These are phyloP conservation scores for Metschnikowia koreensis DNA, from an alignment of 805 yeast genomes.

Conservation along the genomic window DNA sequence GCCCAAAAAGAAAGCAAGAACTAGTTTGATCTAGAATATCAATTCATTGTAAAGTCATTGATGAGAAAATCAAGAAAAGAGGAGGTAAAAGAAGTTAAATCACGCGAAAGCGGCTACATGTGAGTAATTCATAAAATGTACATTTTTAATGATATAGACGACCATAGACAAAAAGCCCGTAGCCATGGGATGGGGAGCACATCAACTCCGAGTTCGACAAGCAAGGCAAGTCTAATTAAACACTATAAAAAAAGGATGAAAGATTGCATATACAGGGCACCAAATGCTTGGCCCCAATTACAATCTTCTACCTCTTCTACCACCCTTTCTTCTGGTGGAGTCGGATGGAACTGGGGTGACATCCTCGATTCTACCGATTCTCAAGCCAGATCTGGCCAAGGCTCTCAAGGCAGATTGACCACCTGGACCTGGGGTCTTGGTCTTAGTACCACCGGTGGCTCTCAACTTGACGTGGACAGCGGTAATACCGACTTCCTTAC, in stretches of 20 bases:
- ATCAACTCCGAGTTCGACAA: slow-evolving; percentile 10
- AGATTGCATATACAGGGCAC: background rate
- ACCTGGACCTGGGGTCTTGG: slow-evolving; percentile 99
- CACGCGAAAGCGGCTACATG: background rate
- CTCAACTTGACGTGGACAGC: slow-evolving; percentile 99
- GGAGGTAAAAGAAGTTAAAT: no score
- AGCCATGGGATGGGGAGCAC: slow-evolving; percentile 9
- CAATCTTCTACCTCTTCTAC: slow-evolving; percentile 99
- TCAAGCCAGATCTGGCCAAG: slow-evolving; percentile 98
- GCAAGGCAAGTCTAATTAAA: slow-evolving; percentile 10
- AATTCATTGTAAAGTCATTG: background rate
- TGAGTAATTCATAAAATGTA: slow-evolving; percentile 11
- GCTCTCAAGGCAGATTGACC: slow-evolving; percentile 99
- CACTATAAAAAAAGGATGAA: slow-evolving; percentile 9
- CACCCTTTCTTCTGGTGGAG: slow-evolving; percentile 99
- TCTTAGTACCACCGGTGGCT: slow-evolving; percentile 99
- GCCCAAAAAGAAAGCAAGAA: no score
- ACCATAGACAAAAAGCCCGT: background rate
- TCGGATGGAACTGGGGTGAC: slow-evolving; percentile 99
- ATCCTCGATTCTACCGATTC: slow-evolving; percentile 99
- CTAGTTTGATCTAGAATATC: no score
- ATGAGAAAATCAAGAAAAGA: background rate
- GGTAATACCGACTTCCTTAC: slow-evolving; percentile 99
- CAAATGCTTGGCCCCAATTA: slow-evolving; percentile 24
- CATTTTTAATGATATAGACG: slow-evolving; percentile 15